These are phyloP conservation scores for Aspergillus avenaceus DNA, from an alignment of 495 filamentous ascomycete genomes.

Conservation along the genomic window DNA sequence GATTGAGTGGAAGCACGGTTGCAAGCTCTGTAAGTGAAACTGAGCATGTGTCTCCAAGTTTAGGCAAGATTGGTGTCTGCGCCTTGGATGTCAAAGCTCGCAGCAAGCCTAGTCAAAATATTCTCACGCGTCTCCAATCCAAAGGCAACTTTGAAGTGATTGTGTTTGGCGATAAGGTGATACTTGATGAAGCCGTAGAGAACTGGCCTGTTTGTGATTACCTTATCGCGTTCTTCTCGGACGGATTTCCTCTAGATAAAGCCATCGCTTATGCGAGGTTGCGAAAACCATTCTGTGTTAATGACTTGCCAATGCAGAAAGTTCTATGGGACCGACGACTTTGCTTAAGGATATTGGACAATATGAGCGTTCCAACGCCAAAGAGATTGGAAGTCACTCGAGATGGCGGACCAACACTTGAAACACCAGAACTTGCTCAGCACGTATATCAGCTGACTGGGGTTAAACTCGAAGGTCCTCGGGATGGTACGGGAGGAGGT, in stretches of 20 bases:
- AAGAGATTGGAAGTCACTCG: constrained; percentile 88
- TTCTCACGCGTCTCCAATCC: constrained; percentile 83
- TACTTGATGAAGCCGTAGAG: constrained; percentile 80
- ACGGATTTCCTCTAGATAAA: constrained; percentile 95
- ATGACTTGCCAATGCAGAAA: constrained; percentile 97
- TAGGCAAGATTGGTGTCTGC: constrained; percentile 82
- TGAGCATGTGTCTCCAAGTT: constrained; percentile 30
- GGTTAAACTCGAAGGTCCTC: constrained; percentile 68
- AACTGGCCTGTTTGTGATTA: constrained; percentile 76
- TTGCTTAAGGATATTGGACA: constrained; percentile 81
- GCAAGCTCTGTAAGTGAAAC: constrained; percentile 58
- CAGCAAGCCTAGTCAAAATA: constrained; percentile 93
- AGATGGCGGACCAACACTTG: constrained; percentile 81
- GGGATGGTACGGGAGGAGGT: constrained; percentile 68
- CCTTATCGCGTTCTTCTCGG: constrained; percentile 94
- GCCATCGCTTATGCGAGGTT: constrained; percentile 90
- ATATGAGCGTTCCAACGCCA: constrained; percentile 83
- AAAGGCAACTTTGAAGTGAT: constrained; percentile 93
- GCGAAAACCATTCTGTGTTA: constrained; percentile 93
- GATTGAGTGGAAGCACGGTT: constrained; percentile 72
- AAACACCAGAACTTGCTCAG: constrained; percentile 70
- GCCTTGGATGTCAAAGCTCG: constrained; percentile 93
- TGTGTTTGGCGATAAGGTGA: constrained; percentile 97
- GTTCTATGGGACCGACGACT: constrained; percentile 93
- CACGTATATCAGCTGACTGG: constrained; percentile 76